Evolutionary conservation across 352 stramenopile species (phyloP).

Genomic region (Thraustotheca clavata): DNA sequence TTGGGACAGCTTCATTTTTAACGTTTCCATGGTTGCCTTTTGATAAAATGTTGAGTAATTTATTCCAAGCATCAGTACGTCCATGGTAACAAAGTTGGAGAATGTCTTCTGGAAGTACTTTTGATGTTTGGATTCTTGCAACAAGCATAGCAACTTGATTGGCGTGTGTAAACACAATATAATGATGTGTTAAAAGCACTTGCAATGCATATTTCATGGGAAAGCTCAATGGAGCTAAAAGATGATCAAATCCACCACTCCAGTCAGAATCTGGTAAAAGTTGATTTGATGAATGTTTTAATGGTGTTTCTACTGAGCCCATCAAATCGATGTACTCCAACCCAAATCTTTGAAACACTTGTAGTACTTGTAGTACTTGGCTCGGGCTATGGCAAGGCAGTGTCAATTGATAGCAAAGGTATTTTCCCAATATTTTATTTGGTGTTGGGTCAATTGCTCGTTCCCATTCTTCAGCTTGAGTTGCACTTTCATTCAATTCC

Average conservation of each 20-base stretch:
- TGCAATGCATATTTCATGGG: constrained; percentile 6
- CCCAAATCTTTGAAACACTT: not conserved
- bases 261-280: not conserved
- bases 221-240: not conserved
- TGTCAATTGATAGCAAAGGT: not conserved
- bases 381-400: not conserved
- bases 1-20: too few relatives aligned
- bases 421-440: not conserved
- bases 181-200: not conserved
- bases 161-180: not conserved
- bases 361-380: not conserved
- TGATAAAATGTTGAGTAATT: too few relatives aligned
- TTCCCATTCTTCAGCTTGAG: not conserved
- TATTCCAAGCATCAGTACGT: not conserved
- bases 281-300: not conserved
- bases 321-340: not conserved
- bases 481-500: not conserved
- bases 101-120: not conserved
- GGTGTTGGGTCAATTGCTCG: not conserved
- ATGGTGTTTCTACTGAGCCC: too few relatives aligned
- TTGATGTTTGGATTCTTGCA: not conserved
- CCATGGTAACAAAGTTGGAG: not conserved
- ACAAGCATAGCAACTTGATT: not conserved
- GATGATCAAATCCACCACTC: not conserved
- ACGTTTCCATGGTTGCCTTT: too few relatives aligned